Conservation (phyloP, 495 filamentous ascomycete species). For the Friedmanniomyces endolithicus region DNA sequence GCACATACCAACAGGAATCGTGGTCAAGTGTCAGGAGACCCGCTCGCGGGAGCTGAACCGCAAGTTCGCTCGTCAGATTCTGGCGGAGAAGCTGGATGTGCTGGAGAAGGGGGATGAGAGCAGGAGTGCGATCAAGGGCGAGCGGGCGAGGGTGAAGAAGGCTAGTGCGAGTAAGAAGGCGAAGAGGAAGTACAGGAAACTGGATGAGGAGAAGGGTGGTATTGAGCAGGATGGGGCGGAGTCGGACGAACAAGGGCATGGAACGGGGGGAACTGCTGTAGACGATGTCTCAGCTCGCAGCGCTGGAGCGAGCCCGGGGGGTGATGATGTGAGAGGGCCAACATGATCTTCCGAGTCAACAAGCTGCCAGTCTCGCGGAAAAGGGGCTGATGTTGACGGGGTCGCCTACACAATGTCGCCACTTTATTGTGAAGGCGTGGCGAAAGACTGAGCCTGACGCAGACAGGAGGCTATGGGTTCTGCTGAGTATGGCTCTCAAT, state of each 20-base stretch:
- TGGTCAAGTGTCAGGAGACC: constrained; percentile 85
- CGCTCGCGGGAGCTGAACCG: constrained; percentile 80
- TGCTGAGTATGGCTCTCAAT: too few species aligned
- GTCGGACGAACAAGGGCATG: constrained; percentile 35
- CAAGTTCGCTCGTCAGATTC: constrained; percentile 64
- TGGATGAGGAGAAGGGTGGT: constrained; percentile 33
- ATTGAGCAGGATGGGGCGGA: constrained; percentile 26
- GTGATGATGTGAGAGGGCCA: too few species aligned
- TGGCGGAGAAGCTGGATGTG: constrained; percentile 68
- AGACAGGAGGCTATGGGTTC: too few species aligned
- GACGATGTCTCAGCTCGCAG: background rate
- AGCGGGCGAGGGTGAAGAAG: constrained; percentile 47
- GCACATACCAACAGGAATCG: constrained; percentile 76
- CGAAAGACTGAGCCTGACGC: too few species aligned
- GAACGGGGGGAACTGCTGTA: background rate
- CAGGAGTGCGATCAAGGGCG: constrained; percentile 43
- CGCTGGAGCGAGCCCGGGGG: too few species aligned
- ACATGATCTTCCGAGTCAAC: too few species aligned
- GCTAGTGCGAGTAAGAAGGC: constrained; percentile 54
- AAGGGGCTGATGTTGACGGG: too few species aligned
- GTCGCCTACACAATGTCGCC: too few species aligned
- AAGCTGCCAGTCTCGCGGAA: too few species aligned
- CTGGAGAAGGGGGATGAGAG: constrained; percentile 47
- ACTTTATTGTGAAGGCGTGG: too few species aligned
- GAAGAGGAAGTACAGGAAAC: constrained; percentile 49